Conservation (phyloP, 2,329 filamentous ascomycete genomes). For the Sclerotinia trifoliorum region DNA sequence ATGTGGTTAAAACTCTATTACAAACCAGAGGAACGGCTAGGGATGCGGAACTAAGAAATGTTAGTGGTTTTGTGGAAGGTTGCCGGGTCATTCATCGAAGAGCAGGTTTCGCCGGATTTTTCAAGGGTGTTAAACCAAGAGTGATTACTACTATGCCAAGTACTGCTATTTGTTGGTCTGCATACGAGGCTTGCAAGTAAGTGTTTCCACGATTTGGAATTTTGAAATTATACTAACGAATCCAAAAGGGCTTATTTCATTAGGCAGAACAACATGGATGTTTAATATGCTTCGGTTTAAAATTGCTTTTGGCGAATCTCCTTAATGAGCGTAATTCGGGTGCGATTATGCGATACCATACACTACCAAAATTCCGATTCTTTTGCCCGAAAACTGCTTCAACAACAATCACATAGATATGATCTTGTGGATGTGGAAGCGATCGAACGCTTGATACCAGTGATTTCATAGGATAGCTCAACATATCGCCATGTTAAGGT, state of each 20-base stretch:
- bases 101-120: constrained; percentile 84
- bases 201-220: constrained; percentile 35
- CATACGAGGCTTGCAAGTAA: constrained; percentile 68
- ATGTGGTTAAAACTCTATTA: constrained; percentile 96
- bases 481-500: not conserved
- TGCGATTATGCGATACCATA: not conserved
- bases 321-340: not conserved
- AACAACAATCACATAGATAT: constrained; percentile 1
- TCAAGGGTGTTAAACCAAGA: constrained; percentile 86
- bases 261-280: constrained; percentile 47
- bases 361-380: not conserved
- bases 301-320: too few relatives aligned
- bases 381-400: not conserved
- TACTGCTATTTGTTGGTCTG: constrained; percentile 98
- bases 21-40: constrained; percentile 85
- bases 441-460: not conserved
- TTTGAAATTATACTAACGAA: constrained; percentile 22
- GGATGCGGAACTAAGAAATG: constrained; percentile 63
- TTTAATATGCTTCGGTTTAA: constrained; percentile 27
- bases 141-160: constrained; percentile 97
- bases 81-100: constrained; percentile 53
- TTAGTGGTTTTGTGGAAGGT: constrained; percentile 39
- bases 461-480: not conserved
- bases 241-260: constrained; percentile 59
- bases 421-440: not conserved